A percentile compares a stretch with the other conserved stretches of the same genome.
Evolutionary conservation across 2,329 filamentous ascomycete genomes (phyloP).

Genomic region (Curvularia sp.): DNA sequence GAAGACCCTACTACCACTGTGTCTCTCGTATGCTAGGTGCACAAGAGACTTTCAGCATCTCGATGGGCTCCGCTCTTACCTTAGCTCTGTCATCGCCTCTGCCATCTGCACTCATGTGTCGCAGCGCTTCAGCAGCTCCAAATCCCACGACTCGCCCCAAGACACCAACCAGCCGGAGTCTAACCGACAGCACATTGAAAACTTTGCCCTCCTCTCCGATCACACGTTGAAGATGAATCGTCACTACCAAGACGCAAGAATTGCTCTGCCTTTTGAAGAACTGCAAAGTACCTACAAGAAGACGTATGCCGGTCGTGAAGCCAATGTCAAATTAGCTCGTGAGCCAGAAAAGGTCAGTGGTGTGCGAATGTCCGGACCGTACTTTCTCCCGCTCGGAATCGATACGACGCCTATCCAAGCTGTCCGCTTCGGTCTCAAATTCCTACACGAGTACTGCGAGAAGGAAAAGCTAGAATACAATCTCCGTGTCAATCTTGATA

Average conservation of each 20-base stretch:
- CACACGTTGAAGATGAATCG: slow-evolving; percentile 37
- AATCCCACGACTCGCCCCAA: slow-evolving; percentile 41
- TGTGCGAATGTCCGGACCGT: slow-evolving; percentile 47
- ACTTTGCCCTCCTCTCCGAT: slow-evolving; percentile 39
- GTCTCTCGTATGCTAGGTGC: slow-evolving; percentile 40
- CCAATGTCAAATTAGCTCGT: slow-evolving; percentile 27
- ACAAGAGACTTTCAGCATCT: slow-evolving; percentile 49
- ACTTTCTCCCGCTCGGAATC: slow-evolving; percentile 51
- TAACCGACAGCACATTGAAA: slow-evolving; percentile 34
- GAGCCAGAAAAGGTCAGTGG: slow-evolving; percentile 47
- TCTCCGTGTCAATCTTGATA: slow-evolving; percentile 39
- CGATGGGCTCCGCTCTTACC: slow-evolving; percentile 52
- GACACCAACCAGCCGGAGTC: slow-evolving; percentile 33
- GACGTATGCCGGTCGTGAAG: slow-evolving; percentile 47
- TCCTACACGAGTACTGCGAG: slow-evolving; percentile 55
- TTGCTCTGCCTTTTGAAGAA: slow-evolving; percentile 45
- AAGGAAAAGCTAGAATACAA: slow-evolving; percentile 40
- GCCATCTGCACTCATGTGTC: slow-evolving; percentile 48
- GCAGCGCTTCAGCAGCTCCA: slow-evolving; percentile 32
- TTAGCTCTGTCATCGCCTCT: slow-evolving; percentile 51
- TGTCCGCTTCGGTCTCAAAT: slow-evolving; percentile 53
- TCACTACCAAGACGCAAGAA: slow-evolving; percentile 39
- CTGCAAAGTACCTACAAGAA: slow-evolving; percentile 49
- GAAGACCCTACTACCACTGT: slow-evolving; percentile 49
- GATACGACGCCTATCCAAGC: slow-evolving; percentile 55